These are phyloP conservation scores for Leishmania gerbilli DNA, from an alignment of 208 protist species.

Conservation along the genomic window DNA sequence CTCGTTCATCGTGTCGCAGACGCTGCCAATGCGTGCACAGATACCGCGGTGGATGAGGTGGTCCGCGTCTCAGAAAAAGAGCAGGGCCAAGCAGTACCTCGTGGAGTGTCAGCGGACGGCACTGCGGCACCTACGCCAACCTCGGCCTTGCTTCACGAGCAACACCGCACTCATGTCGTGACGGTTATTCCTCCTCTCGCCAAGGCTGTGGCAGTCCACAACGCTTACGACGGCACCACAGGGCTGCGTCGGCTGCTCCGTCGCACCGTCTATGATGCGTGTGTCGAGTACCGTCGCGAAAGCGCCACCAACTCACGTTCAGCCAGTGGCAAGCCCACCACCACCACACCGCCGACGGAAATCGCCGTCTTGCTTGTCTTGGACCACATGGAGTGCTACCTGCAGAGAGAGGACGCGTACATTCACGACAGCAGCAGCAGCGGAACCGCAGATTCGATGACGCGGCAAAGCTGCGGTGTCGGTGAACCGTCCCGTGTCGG, in stretches of 20 bases:
- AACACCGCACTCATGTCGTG: conserved; percentile 12
- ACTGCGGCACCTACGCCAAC: background rate
- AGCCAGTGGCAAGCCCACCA: background rate
- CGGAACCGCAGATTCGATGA: background rate
- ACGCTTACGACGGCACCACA: conserved; percentile 42
- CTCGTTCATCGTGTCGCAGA: conserved; percentile 28
- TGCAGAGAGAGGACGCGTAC: conserved; percentile 14
- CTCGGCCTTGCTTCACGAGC: background rate
- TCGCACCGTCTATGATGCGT: conserved; percentile 18
- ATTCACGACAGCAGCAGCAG: background rate
- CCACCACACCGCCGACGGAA: background rate
- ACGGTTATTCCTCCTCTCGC: conserved; percentile 35
- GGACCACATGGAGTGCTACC: conserved; percentile 72
- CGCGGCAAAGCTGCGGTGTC: background rate
- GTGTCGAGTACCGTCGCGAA: background rate
- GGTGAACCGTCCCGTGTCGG: background rate
- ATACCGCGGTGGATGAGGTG: background rate
- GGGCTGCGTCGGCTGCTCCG: conserved; percentile 53
- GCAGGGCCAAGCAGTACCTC: background rate
- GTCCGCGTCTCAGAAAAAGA: background rate
- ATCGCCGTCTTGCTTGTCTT: conserved; percentile 51
- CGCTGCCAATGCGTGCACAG: background rate
- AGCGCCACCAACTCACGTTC: background rate
- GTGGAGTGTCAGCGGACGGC: background rate
- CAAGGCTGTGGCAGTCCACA: conserved; percentile 33